A percentile compares a stretch with the other conserved stretches of the same genome.
Conservation (phyloP, 2,329 filamentous ascomycete species). For the Furcasterigmium sp. region DNA sequence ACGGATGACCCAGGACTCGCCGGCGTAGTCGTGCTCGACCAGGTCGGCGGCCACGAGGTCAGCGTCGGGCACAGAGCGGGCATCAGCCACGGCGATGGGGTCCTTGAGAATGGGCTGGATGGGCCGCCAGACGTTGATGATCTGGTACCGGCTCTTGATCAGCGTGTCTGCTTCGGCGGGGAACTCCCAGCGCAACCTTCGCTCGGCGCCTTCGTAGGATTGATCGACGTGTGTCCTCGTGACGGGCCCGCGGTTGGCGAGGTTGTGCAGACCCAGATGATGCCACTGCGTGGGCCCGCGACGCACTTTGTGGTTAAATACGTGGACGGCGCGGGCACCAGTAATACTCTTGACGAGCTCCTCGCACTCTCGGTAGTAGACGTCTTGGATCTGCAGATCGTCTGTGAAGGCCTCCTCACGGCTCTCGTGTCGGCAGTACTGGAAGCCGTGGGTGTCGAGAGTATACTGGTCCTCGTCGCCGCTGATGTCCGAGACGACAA, state of each 20-base stretch:
- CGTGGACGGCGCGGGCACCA: slow-evolving; percentile 51
- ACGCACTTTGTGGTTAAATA: slow-evolving; percentile 73
- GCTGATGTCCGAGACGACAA: slow-evolving; percentile 33
- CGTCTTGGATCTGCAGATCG: slow-evolving; percentile 51
- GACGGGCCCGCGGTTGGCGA: slow-evolving; percentile 44
- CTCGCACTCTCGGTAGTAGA: slow-evolving; percentile 71
- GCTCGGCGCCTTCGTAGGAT: slow-evolving; percentile 36
- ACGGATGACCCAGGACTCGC: slow-evolving; percentile 42
- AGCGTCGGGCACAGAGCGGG: slow-evolving; percentile 40
- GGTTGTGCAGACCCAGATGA: slow-evolving; percentile 59
- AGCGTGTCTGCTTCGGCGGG: slow-evolving; percentile 30
- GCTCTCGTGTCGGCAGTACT: slow-evolving; percentile 25
- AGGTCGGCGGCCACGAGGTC: slow-evolving; percentile 45
- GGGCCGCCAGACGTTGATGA: slow-evolving; percentile 41
- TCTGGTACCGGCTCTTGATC: slow-evolving; percentile 39
- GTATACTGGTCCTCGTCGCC: slow-evolving; percentile 32
- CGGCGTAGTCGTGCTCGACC: slow-evolving; percentile 42
- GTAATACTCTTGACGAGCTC: slow-evolving; percentile 60
- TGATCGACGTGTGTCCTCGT: slow-evolving; percentile 46
- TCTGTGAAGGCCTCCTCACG: slow-evolving; percentile 33
- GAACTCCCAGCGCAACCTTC: slow-evolving; percentile 29
- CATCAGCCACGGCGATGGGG: slow-evolving; percentile 48
- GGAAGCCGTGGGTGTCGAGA: slow-evolving; percentile 36
- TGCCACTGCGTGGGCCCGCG: slow-evolving; percentile 50
- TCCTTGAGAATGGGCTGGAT: slow-evolving; percentile 35